phyloP scores from a whole-genome alignment of 2,329 filamentous ascomycete genomes.

The Paracoccidioides brasiliensis region DNA sequence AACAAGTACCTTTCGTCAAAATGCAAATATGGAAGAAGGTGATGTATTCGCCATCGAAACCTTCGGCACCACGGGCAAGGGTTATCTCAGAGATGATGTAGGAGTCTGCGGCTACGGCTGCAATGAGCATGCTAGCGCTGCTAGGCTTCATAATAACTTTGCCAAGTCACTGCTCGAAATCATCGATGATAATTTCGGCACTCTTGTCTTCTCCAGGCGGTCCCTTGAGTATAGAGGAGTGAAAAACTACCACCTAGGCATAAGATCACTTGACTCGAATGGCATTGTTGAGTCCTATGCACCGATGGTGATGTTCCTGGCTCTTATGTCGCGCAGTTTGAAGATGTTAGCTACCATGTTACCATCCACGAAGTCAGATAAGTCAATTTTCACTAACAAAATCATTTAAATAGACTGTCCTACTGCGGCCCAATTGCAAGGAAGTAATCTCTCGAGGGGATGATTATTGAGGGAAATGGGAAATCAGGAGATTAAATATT shows the following conservation, averaged over 20 bases:
- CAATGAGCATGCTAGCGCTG: conserved; percentile 25
- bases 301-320: conserved; percentile 44
- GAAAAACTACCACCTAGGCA: conserved; percentile 45
- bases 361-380: conserved; percentile 10
- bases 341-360: conserved; percentile 35
- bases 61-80: conserved; percentile 43
- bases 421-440: conserved; percentile 34
- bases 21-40: conserved; percentile 44
- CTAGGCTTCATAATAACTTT: conserved; percentile 38
- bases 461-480: conserved; percentile 32
- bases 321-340: conserved; percentile 52
- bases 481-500: background rate
- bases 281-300: conserved; percentile 46
- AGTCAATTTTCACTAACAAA: conserved; percentile 11
- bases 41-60: conserved; percentile 49
- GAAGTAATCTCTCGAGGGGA: conserved; percentile 42
- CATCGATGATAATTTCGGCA: conserved; percentile 51
- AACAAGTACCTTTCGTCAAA: conserved; percentile 43
- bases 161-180: conserved; percentile 45
- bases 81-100: conserved; percentile 36
- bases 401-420: conserved; percentile 30
- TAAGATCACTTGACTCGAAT: conserved; percentile 44
- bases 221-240: conserved; percentile 52
- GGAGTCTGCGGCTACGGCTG: conserved; percentile 43
- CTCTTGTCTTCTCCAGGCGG: conserved; percentile 47